Evolutionary conservation across 2,329 filamentous ascomycete species (phyloP).

Genomic region (Hymenoscyphus fructigenus): DNA sequence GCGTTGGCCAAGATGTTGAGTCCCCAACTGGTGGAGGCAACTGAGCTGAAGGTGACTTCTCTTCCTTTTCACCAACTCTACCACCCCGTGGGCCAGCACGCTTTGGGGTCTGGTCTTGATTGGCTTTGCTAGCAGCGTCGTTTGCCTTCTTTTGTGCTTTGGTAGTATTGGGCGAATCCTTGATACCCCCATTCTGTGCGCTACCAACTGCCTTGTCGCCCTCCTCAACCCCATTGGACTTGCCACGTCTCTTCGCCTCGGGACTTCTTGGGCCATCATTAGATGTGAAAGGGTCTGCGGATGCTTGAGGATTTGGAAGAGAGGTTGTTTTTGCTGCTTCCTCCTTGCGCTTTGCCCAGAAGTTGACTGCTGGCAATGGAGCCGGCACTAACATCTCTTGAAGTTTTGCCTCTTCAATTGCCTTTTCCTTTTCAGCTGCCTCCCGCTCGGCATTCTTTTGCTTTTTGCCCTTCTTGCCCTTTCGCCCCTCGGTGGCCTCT

Average conservation of each 20-base stretch:
- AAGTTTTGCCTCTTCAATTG: conserved; percentile 46
- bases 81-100: conserved; percentile 33
- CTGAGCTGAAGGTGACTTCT: conserved; percentile 35
- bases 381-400: conserved; percentile 70
- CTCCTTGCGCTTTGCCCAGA: conserved; percentile 80
- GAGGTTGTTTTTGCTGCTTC: conserved; percentile 52
- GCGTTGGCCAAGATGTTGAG: conserved; percentile 84
- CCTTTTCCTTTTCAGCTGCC: conserved; percentile 54
- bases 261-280: conserved; percentile 34
- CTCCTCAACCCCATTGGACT: conserved; percentile 40
- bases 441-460: conserved; percentile 40
- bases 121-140: conserved; percentile 36
- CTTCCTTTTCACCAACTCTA: conserved; percentile 34
- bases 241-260: conserved; percentile 42
- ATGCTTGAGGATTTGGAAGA: conserved; percentile 18
- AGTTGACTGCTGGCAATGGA: conserved; percentile 78
- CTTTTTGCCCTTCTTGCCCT: conserved; percentile 35
- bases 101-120: conserved; percentile 34
- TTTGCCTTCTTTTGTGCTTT: conserved; percentile 42
- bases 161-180: conserved; percentile 39
- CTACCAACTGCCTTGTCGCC: conserved; percentile 36
- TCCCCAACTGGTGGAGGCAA: conserved; percentile 70
- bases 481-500: conserved; percentile 33
- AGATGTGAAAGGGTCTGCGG: conserved; percentile 18
- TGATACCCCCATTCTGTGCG: conserved; percentile 31